These are phyloP conservation scores for Cordyceps militaris DNA, from an alignment of 2,329 filamentous ascomycete genomes.

Conservation along the genomic window DNA sequence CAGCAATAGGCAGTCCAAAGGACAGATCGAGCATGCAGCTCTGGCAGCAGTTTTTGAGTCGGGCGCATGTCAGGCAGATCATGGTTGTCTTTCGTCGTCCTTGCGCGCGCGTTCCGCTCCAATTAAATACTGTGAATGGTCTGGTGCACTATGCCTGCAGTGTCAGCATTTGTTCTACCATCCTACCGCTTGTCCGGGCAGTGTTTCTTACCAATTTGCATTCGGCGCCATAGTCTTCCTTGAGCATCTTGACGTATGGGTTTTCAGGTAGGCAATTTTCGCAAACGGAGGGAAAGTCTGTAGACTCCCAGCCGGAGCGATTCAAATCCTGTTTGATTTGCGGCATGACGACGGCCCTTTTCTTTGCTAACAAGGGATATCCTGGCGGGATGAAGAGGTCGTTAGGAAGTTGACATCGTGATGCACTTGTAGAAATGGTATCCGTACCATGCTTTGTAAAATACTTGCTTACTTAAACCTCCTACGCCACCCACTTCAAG, in stretches of 20 bases:
- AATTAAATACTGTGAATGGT: slow-evolving; percentile 91
- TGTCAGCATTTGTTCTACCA: slow-evolving; percentile 16
- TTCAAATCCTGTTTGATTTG: slow-evolving; percentile 97
- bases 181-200: neutral
- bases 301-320: slow-evolving; percentile 91
- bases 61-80: slow-evolving; percentile 93
- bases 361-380: neutral
- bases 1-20: slow-evolving; percentile 89
- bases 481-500: neutral
- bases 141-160: slow-evolving; percentile 59
- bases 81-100: slow-evolving; percentile 88
- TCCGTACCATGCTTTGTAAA: neutral
- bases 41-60: slow-evolving; percentile 98
- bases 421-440: neutral
- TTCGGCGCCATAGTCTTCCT: slow-evolving; percentile 88
- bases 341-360: slow-evolving; percentile 50
- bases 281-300: slow-evolving; percentile 80
- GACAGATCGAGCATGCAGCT: slow-evolving; percentile 97
- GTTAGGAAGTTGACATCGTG: neutral
- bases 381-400: neutral
- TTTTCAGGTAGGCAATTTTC: slow-evolving; percentile 95
- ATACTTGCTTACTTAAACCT: slow-evolving; percentile 5
- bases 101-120: slow-evolving; percentile 83
- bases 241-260: slow-evolving; percentile 97
- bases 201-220: slow-evolving; percentile 53